phyloP scores from a whole-genome alignment of 1,139 yeast genomes.

The Lodderomyces oxycetoniae region DNA sequence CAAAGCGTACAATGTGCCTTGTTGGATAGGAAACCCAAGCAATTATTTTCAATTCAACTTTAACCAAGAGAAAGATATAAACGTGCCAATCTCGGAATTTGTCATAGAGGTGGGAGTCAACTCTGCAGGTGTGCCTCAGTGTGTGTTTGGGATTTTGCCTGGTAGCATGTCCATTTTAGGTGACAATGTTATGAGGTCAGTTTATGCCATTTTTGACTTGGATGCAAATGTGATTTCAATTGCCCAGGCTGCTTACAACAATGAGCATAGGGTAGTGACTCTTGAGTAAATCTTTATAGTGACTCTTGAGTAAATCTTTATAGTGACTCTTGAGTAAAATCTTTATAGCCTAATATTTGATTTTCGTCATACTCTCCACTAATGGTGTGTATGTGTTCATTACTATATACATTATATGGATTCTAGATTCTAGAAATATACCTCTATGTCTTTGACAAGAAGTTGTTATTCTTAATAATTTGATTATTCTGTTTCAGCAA shows the following conservation, averaged over 20 bases:
- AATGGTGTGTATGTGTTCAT: too few relatives aligned
- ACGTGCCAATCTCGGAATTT: conserved; percentile 23
- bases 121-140: conserved; percentile 4
- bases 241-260: conserved; percentile 33
- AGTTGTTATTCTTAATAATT: conserved; percentile 74
- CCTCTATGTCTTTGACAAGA: conserved; percentile 48
- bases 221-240: conserved; percentile 34
- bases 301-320: conserved; percentile 11
- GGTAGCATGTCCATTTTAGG: conserved; percentile 23
- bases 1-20: conserved; percentile 24
- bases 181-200: conserved; percentile 35
- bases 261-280: conserved; percentile 20
- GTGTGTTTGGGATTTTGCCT: conserved; percentile 16
- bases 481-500: conserved; percentile 63
- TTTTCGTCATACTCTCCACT: too few relatives aligned
- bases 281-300: conserved; percentile 15
- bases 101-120: conserved; percentile 6
- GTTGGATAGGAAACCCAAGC: conserved; percentile 24
- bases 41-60: conserved; percentile 27
- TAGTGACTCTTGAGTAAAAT: conserved; percentile 14
- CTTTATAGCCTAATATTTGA: too few relatives aligned
- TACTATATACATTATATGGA: conserved; percentile 2
- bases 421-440: too few relatives aligned
- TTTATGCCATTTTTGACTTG: conserved; percentile 36
- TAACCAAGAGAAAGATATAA: conserved; percentile 18